Evolutionary conservation across 1,284 basidiomycete genomes (phyloP), one percentile per base, ranked within the genome.

Genomic region (Inonotus obliquus): DNA sequence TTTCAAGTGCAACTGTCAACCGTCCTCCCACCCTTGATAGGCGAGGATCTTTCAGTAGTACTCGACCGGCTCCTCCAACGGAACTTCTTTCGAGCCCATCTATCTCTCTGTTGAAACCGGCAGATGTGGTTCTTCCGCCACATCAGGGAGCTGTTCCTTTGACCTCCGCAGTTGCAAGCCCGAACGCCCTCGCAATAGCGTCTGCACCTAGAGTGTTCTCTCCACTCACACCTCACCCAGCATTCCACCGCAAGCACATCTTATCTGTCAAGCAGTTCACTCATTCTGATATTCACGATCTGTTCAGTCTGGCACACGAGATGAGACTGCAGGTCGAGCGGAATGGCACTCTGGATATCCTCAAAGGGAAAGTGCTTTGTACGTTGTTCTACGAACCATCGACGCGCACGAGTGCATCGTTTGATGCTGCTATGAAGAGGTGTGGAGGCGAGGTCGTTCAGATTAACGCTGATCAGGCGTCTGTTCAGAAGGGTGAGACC

Each of bases 351-450:
- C 80, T 98, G 61, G 95, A 99, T 70, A 85, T 98, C 57, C 81
- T 99, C 45, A 91, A 89, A 66, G 96, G 96, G 53, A 92, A 89
- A 65, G 89, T 99, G 0, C 83, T 99, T 4, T 95, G 92, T 71
- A 96, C 90, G n/a, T 75, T 98, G 44, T 99, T 99, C 81, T 99
- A 96, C 75, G 97, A 99, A 74, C 94, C 97, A 1, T 98, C 95
- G 9, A 99, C 97, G 1, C 84, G 97, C 58, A 99, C 97, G 1
- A 93, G 91, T 63, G 83, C 90, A 14, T 98, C 96, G n/a, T 99
- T 99, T 71, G 96, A 99, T 74, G 92, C 96, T 7, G 97, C 97
- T 13, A 99, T 99, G 97, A 95, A 96, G 74, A 87, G 97, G 57
- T 94, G 94, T 68, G 97, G 97, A 55, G 97, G 97, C 44, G 87